These are phyloP conservation scores for Articulospora tetracladia DNA, from an alignment of 495 filamentous ascomycete genomes.

Conservation along the genomic window DNA sequence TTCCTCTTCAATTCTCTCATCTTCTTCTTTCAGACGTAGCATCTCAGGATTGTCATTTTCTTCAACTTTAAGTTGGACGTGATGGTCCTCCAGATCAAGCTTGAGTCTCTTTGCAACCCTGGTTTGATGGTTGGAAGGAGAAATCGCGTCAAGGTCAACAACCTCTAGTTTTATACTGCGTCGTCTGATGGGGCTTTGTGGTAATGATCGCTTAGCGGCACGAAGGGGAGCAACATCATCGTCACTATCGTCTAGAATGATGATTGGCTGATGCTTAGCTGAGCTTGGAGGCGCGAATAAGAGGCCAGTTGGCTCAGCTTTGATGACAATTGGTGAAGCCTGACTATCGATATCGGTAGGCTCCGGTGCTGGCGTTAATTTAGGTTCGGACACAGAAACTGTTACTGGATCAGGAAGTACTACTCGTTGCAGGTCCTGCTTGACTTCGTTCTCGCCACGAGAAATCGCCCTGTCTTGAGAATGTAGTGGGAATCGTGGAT, in stretches of 20 bases:
- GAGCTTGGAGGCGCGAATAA: not conserved
- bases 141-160: not conserved
- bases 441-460: not conserved
- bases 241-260: not conserved
- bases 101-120: not conserved
- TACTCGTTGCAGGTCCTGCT: not conserved
- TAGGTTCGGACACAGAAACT: too few species aligned
- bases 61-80: not conserved
- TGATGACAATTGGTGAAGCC: not conserved
- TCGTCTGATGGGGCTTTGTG: not conserved
- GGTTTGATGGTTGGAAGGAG: not conserved
- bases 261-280: not conserved
- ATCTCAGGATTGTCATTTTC: conserved; percentile 2
- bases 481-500: not conserved
- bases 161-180: not conserved
- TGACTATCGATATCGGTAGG: too few species aligned
- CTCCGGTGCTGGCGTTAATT: too few species aligned
- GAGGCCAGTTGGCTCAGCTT: not conserved
- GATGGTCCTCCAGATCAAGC: not conserved
- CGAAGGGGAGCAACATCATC: not conserved
- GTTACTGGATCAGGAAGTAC: too few species aligned
- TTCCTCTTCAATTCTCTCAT: not conserved
- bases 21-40: conserved; percentile 1
- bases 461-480: not conserved
- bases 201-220: not conserved